Base-by-base conservation (phyloP, 2,329 filamentous ascomycete species). In the Aspergillus versicolor region DNA sequence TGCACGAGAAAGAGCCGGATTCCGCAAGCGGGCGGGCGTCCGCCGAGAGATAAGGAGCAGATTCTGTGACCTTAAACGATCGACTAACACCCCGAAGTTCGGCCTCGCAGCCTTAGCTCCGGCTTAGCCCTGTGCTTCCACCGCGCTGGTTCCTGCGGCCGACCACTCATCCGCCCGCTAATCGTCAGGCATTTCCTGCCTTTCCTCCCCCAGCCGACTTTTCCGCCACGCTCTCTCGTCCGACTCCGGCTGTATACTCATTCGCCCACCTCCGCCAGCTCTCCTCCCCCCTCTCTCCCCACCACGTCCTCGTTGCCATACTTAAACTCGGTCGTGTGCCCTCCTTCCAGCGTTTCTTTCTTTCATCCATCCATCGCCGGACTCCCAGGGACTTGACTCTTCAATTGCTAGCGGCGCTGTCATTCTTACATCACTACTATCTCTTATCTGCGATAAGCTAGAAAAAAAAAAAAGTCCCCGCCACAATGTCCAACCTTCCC, bases 401-500 rank as follows among this genome's bases (percentile, higher is more conserved):
- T 50, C 34, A 58, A 52, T 48, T 53, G 55, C 54, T 57, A 50
- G 34, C 52, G 45, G 52, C 46, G 45, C 55, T 37, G 54, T 54
- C 51, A 21, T 12, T 57, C 47, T 54, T 57, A 49, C 19, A 30
- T 52, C 40, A 27, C 46, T 21, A 43, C 52, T 34, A 56, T 46
- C 46, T 38, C 47, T 53, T 53, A 47, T 55, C 50, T 42, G 38
- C 58, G 45, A 55, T 56, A 54, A 49, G 37, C 52, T 49, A 53
- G 15, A 6, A 37, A n/a, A 37, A 37, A 37, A 37, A 37, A 37
- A 37, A n/a, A 34, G 46, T 30, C 27, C 27, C 27, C 27, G 27
- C 50, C 50, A 57, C 15, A 37, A 94, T 95, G 90, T 90, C 92
- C 66, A 88, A 94, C 82, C 84, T 94, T 71, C 86, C 90, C 52